A percentile compares a stretch with the other conserved stretches of the same genome.
These are phyloP conservation scores for Piloderma croceum DNA, from an alignment of 768 basidiomycete species.

Conservation along the genomic window DNA sequence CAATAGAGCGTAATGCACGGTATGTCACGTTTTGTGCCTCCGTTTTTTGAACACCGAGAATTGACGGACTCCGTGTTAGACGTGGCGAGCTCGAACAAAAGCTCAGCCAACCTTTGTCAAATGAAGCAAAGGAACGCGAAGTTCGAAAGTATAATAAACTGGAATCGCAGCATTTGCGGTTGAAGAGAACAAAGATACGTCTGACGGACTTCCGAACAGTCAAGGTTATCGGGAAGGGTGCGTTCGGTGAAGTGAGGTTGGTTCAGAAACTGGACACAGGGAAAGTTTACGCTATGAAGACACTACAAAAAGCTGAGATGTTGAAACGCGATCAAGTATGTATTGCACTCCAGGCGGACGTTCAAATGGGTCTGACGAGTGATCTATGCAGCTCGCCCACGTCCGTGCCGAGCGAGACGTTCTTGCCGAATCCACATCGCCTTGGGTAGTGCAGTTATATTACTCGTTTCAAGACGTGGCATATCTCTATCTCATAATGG, in stretches of 20 bases:
- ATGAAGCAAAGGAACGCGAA: constrained; percentile 85
- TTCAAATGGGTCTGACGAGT: constrained; percentile 7
- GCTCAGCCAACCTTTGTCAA: constrained; percentile 67
- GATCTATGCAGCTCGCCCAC: constrained; percentile 72
- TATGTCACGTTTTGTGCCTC: constrained; percentile 31
- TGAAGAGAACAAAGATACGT: constrained; percentile 90
- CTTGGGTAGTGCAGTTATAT: constrained; percentile 96
- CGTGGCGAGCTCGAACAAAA: constrained; percentile 84
- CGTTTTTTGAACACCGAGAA: constrained; percentile 5
- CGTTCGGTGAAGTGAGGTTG: constrained; percentile 95
- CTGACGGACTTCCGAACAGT: constrained; percentile 91
- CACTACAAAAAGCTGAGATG: constrained; percentile 97
- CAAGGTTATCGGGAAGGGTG: constrained; percentile 98
- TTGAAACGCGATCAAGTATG: constrained; percentile 96
- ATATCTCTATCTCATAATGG: constrained; percentile 98
- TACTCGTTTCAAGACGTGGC: constrained; percentile 97
- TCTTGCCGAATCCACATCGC: constrained; percentile 91
- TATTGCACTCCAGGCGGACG: not conserved
- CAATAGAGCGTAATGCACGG: constrained; percentile 94
- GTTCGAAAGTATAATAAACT: constrained; percentile 80
- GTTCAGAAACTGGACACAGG: constrained; percentile 97
- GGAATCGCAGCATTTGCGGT: constrained; percentile 85
- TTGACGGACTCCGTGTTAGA: constrained; percentile 85
- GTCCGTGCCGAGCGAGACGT: constrained; percentile 97
- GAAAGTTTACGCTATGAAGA: constrained; percentile 99